phyloP scores from a whole-genome alignment of 768 basidiomycete genomes.

The Suillus spraguei region DNA sequence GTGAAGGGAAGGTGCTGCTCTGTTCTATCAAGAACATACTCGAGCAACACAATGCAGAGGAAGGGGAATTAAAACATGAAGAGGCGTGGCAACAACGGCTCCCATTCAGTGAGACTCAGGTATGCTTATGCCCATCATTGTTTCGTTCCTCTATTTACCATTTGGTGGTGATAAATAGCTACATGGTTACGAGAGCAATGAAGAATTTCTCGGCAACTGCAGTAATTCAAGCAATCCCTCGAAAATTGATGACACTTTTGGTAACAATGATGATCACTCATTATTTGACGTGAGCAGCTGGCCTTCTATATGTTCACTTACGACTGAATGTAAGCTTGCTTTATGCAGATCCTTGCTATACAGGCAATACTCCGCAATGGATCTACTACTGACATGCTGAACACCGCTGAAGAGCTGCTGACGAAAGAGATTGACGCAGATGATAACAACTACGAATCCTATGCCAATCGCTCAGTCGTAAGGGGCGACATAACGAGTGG shows the following conservation, averaged over 20 bases:
- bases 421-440: neutral
- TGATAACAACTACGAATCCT: neutral
- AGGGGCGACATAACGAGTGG: neutral
- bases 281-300: neutral
- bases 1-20: constrained; percentile 22
- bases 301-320: neutral
- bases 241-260: neutral
- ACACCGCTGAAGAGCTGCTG: neutral
- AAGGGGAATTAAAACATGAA: neutral
- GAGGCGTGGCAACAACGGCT: neutral
- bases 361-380: neutral
- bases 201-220: neutral
- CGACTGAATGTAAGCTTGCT: neutral
- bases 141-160: neutral
- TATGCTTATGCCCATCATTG: neutral
- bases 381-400: neutral
- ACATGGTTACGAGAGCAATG: neutral
- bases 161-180: neutral
- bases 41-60: neutral
- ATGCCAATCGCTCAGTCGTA: neutral
- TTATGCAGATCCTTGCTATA: neutral
- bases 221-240: neutral
- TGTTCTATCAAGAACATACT: neutral
- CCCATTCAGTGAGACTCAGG: neutral
- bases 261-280: neutral